Percentiles rank a stretch among this genome's conserved stretches.
These are phyloP conservation scores for Phytophthora pini DNA, from an alignment of 352 stramenopile species.

Conservation along the genomic window DNA sequence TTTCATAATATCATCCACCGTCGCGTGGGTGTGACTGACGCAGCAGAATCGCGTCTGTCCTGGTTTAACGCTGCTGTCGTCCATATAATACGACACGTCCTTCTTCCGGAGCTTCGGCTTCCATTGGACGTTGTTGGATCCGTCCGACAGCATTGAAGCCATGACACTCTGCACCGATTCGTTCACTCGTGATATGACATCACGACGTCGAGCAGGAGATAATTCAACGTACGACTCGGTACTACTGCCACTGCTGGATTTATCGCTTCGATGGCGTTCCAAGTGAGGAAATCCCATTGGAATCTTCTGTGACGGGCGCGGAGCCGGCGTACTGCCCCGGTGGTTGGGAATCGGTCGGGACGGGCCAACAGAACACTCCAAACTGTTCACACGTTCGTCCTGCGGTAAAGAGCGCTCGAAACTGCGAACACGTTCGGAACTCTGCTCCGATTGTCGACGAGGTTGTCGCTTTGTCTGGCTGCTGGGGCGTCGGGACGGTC, in stretches of 20 bases:
- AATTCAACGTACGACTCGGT: slow-evolving; percentile 24
- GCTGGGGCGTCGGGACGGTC: not conserved
- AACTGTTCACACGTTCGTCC: not conserved
- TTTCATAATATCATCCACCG: slow-evolving; percentile 53
- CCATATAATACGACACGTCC: slow-evolving; percentile 58
- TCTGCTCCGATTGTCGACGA: slow-evolving; percentile 14
- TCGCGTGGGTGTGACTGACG: slow-evolving; percentile 45
- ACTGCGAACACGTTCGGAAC: not conserved
- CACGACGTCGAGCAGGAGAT: slow-evolving; percentile 27
- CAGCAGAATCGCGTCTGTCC: slow-evolving; percentile 66
- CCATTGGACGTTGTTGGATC: slow-evolving; percentile 43
- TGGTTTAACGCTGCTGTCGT: slow-evolving; percentile 42
- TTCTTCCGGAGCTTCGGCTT: slow-evolving; percentile 53
- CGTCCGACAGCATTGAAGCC: slow-evolving; percentile 52
- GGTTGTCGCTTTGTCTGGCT: not conserved
- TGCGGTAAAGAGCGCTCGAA: not conserved
- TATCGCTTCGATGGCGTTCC: slow-evolving; percentile 15
- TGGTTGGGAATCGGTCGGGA: not conserved
- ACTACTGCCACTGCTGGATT: slow-evolving; percentile 11
- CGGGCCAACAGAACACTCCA: slow-evolving; percentile 7
- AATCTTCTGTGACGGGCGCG: slow-evolving; percentile 23
- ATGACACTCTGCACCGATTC: slow-evolving; percentile 51
- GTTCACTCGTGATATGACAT: slow-evolving; percentile 31
- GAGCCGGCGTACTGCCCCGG: not conserved
- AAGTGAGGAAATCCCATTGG: slow-evolving; percentile 12